phyloP scores from a whole-genome alignment of 2,329 filamentous ascomycete genomes.

The Clarireedia paspali region DNA sequence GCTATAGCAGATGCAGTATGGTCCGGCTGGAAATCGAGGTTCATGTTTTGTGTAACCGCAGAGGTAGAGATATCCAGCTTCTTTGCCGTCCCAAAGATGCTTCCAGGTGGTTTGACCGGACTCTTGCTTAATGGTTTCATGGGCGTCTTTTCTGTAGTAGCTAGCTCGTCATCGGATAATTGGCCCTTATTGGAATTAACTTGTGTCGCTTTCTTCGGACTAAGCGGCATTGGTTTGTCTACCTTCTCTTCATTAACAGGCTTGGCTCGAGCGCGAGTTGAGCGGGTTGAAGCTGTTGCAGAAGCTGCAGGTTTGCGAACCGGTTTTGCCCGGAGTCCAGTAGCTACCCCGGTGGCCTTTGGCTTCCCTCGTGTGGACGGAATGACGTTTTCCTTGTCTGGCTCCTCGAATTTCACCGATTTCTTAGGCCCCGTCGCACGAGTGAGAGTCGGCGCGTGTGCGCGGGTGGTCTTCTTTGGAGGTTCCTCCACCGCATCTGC shows the following conservation, averaged over 20 bases:
- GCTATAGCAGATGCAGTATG: slow-evolving; percentile 34
- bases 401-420: slow-evolving; percentile 52
- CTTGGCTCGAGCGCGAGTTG: slow-evolving; percentile 27
- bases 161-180: slow-evolving; percentile 54
- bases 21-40: slow-evolving; percentile 29
- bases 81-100: slow-evolving; percentile 27
- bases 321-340: slow-evolving; percentile 38
- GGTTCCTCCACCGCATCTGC: slow-evolving; percentile 29
- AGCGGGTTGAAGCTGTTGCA: slow-evolving; percentile 21
- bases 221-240: slow-evolving; percentile 44
- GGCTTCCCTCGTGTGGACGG: slow-evolving; percentile 35
- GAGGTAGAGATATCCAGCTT: slow-evolving; percentile 31
- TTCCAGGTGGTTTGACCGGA: slow-evolving; percentile 42
- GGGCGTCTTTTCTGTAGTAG: slow-evolving; percentile 41
- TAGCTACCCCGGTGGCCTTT: slow-evolving; percentile 30
- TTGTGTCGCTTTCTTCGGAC: slow-evolving; percentile 58
- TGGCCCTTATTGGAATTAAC: slow-evolving; percentile 38
- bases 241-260: slow-evolving; percentile 25
- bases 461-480: slow-evolving; percentile 32
- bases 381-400: slow-evolving; percentile 55
- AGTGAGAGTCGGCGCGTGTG: slow-evolving; percentile 30
- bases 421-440: slow-evolving; percentile 47
- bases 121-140: slow-evolving; percentile 47
- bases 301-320: slow-evolving; percentile 39
- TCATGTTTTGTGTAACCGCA: slow-evolving; percentile 21